phyloP scores from a whole-genome alignment of 1,284 basidiomycete species.

The Moniliophthora roreri region DNA sequence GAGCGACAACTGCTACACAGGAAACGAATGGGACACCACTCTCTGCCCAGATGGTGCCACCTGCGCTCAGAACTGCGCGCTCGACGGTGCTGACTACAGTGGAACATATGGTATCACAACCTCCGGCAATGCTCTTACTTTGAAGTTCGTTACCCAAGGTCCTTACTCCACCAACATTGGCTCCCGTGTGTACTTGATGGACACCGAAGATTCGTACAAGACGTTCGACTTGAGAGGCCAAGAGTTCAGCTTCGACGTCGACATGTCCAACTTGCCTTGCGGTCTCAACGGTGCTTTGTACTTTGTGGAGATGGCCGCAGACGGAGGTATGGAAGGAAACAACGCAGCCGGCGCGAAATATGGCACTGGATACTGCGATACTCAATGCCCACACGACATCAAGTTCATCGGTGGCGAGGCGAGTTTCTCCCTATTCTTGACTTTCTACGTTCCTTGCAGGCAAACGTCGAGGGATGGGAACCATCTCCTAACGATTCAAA shows the following conservation, averaged over 20 bases:
- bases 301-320: slow-evolving; percentile 48
- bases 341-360: slow-evolving; percentile 61
- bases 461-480: slow-evolving; percentile 46
- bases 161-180: slow-evolving; percentile 36
- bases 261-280: slow-evolving; percentile 54
- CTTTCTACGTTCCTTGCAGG: slow-evolving; percentile 26
- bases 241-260: slow-evolving; percentile 52
- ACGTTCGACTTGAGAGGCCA: slow-evolving; percentile 51
- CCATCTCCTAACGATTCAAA: slow-evolving; percentile 26
- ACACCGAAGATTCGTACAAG: slow-evolving; percentile 36
- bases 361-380: slow-evolving; percentile 58
- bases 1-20: slow-evolving; percentile 57
- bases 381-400: slow-evolving; percentile 57
- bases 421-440: slow-evolving; percentile 14
- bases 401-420: slow-evolving; percentile 58
- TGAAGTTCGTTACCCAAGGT: slow-evolving; percentile 47
- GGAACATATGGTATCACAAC: slow-evolving; percentile 44
- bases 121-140: slow-evolving; percentile 44
- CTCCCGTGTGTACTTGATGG: slow-evolving; percentile 55
- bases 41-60: slow-evolving; percentile 47
- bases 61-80: slow-evolving; percentile 52
- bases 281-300: slow-evolving; percentile 53
- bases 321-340: slow-evolving; percentile 49
- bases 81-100: slow-evolving; percentile 58
- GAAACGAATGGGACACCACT: slow-evolving; percentile 48